Percentiles rank a stretch among this genome's conserved stretches.
These are phyloP conservation scores for Bipolaris gigantea DNA, from an alignment of 2,329 filamentous ascomycete species.

Conservation along the genomic window DNA sequence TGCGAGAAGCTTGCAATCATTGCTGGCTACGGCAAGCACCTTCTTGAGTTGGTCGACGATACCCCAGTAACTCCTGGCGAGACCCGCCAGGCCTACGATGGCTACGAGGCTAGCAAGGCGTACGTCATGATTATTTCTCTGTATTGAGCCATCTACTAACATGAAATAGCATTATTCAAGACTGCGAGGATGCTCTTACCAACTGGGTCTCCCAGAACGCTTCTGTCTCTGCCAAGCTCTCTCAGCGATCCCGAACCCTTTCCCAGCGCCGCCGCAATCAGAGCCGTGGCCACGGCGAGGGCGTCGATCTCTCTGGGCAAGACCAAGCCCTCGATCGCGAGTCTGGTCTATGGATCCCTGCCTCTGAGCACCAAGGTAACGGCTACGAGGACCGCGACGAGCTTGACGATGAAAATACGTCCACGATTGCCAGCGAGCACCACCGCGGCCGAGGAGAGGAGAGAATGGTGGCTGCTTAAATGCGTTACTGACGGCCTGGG, in stretches of 20 bases:
- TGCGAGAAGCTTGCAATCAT: conserved; percentile 98
- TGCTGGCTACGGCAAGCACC: conserved; percentile 94
- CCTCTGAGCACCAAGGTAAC: conserved; percentile 65
- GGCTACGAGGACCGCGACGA: conserved; percentile 68
- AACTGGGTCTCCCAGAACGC: conserved; percentile 96
- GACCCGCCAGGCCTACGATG: conserved; percentile 93
- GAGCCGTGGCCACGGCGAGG: conserved; percentile 68
- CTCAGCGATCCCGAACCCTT: conserved; percentile 81
- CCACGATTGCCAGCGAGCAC: conserved; percentile 45
- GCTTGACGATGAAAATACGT: conserved; percentile 56
- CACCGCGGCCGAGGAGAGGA: conserved; percentile 53
- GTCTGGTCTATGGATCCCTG: conserved; percentile 78
- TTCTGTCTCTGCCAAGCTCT: conserved; percentile 83
- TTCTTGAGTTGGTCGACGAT: conserved; percentile 95
- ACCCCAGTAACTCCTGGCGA: conserved; percentile 96
- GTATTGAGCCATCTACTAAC: conserved; percentile 17
- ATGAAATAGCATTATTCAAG: conserved; percentile 79
- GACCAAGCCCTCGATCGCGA: conserved; percentile 79
- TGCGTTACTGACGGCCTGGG: conserved; percentile 20
- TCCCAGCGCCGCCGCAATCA: conserved; percentile 74
- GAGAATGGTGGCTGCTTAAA: conserved; percentile 41
- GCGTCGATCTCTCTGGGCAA: conserved; percentile 80
- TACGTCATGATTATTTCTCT: conserved; percentile 35
- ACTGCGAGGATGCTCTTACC: conserved; percentile 95
- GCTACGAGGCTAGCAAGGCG: conserved; percentile 96